phyloP scores from a whole-genome alignment of 768 basidiomycete genomes.

The Phallus indusiatus region DNA sequence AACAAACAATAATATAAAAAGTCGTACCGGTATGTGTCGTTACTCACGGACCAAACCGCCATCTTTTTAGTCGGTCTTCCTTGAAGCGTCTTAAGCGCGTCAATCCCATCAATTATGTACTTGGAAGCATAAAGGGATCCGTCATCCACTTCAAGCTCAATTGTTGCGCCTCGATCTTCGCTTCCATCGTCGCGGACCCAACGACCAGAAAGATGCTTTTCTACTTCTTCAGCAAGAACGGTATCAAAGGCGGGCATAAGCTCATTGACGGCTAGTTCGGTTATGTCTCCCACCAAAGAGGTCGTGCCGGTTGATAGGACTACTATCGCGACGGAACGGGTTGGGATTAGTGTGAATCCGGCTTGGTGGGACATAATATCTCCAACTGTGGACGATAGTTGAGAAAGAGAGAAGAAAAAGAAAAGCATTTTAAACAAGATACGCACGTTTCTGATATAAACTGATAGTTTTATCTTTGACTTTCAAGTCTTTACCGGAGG shows the following conservation, averaged over 20 bases:
- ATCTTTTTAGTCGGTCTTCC: too few relatives aligned
- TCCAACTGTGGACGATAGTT: not conserved
- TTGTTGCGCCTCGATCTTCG: not conserved
- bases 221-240: not conserved
- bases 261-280: not conserved
- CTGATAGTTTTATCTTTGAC: too few relatives aligned
- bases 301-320: not conserved
- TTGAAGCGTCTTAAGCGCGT: too few relatives aligned
- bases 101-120: not conserved
- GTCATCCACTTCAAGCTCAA: not conserved
- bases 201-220: not conserved
- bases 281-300: not conserved
- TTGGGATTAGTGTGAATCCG: not conserved
- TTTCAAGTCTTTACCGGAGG: too few relatives aligned
- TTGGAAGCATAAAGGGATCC: not conserved
- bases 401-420: not conserved
- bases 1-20: too few relatives aligned
- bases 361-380: not conserved
- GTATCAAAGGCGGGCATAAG: not conserved
- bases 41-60: too few relatives aligned
- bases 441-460: not conserved
- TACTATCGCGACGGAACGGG: not conserved
- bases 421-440: not conserved
- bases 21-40: too few relatives aligned
- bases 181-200: not conserved